phyloP scores from a whole-genome alignment of 352 stramenopile species.

The Phytophthora chlamydospora region DNA sequence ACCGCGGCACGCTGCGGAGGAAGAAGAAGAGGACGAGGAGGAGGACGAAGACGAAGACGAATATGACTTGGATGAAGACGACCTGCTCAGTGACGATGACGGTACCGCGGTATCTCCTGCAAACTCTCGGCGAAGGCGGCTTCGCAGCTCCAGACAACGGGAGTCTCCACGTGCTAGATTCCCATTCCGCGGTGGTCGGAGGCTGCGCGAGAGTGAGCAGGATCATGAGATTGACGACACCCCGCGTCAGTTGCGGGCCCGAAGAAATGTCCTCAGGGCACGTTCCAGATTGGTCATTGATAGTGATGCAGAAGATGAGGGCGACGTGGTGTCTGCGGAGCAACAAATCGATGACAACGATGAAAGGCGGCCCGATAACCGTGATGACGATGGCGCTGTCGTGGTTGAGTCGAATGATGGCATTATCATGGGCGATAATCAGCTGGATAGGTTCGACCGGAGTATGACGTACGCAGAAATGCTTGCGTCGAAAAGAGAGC shows the following conservation, averaged over 20 bases:
- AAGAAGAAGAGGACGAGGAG: conserved; percentile 64
- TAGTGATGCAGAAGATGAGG: conserved; percentile 39
- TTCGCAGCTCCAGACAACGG: conserved; percentile 39
- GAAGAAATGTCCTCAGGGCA: conserved; percentile 30
- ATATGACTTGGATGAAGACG: conserved; percentile 59
- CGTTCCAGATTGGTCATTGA: conserved; percentile 34
- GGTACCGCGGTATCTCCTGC: conserved; percentile 41
- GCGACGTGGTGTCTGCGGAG: conserved; percentile 4
- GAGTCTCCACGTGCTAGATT: conserved; percentile 30
- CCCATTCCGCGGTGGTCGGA: conserved; percentile 44
- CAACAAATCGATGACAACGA: conserved; percentile 3
- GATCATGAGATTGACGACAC: conserved; percentile 24
- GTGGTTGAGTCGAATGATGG: conserved; percentile 86
- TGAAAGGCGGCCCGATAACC: conserved; percentile 13
- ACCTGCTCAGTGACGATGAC: conserved; percentile 59
- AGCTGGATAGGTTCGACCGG: conserved; percentile 80
- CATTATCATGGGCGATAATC: conserved; percentile 83
- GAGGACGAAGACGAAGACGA: conserved; percentile 62
- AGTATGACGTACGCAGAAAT: conserved; percentile 69
- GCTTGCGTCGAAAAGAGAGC: conserved; percentile 56
- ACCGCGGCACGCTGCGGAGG: conserved; percentile 50
- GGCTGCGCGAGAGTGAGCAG: conserved; percentile 33
- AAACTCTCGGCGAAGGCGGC: conserved; percentile 44
- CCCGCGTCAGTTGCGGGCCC: conserved; percentile 32
- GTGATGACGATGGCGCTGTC: conserved; percentile 46